Percentiles rank a stretch among this genome's conserved stretches.
These are phyloP conservation scores for Xylaria sp. DNA, from an alignment of 2,329 filamentous ascomycete genomes.

Conservation along the genomic window DNA sequence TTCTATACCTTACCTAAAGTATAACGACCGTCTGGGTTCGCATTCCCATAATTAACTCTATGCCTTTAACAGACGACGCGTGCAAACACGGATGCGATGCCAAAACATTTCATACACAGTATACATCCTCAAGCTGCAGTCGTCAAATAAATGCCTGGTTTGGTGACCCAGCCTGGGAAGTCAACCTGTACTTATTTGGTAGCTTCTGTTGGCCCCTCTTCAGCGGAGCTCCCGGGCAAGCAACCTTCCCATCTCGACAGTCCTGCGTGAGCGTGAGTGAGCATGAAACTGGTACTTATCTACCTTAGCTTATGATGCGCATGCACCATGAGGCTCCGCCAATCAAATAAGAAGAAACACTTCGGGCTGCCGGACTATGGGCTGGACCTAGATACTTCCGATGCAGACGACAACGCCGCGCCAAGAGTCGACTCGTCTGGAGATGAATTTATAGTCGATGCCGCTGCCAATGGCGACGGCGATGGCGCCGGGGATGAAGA, in stretches of 20 bases:
- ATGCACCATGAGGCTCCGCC: conserved; percentile 47
- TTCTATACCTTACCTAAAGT: background rate
- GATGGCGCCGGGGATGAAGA: conserved; percentile 21
- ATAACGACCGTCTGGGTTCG: background rate
- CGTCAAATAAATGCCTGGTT: conserved; percentile 1
- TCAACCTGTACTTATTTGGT: background rate
- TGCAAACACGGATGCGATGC: background rate
- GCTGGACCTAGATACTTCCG: conserved; percentile 40
- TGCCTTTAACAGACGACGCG: background rate
- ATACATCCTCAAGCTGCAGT: background rate
- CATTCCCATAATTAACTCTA: background rate
- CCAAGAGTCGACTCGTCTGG: conserved; percentile 41
- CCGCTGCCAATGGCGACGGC: conserved; percentile 23
- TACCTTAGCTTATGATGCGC: conserved; percentile 27
- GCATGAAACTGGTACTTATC: conserved; percentile 20
- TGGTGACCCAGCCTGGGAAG: conserved; percentile 14
- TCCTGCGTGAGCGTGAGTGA: conserved; percentile 14
- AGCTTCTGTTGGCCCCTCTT: conserved; percentile 7
- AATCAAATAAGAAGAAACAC: conserved; percentile 47
- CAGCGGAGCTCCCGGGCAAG: conserved; percentile 32
- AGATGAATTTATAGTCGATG: conserved; percentile 46
- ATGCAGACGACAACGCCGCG: conserved; percentile 43
- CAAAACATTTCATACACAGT: background rate
- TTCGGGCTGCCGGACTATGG: conserved; percentile 42
- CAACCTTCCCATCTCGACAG: conserved; percentile 27